These are phyloP conservation scores for Nephelium lappaceum DNA, from an alignment of 345 rosid genomes.

Conservation along the genomic window DNA sequence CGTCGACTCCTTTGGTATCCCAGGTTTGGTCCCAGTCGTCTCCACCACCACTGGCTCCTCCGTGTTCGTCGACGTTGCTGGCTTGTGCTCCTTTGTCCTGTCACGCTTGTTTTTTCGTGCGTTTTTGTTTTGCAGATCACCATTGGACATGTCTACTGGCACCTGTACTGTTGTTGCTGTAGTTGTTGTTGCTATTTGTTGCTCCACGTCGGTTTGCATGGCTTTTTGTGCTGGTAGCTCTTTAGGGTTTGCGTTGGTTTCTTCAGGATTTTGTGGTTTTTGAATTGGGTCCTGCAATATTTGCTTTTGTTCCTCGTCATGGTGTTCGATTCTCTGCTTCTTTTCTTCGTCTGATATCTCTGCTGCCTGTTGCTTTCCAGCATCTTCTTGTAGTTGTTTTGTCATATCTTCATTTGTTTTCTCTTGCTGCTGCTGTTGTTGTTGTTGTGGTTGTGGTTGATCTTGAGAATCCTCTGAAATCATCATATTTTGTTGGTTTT, in stretches of 20 bases:
- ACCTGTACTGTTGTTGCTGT: slow-evolving; percentile 18
- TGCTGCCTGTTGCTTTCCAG: slow-evolving; percentile 44
- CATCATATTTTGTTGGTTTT: background rate
- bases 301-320: slow-evolving; percentile 29
- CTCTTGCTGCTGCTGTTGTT: slow-evolving; percentile 24
- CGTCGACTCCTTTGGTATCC: slow-evolving; percentile 76
- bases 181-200: slow-evolving; percentile 15
- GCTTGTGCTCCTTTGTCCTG: slow-evolving; percentile 11
- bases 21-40: slow-evolving; percentile 30
- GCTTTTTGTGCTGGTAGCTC: slow-evolving; percentile 23
- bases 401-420: slow-evolving; percentile 1
- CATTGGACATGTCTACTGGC: background rate
- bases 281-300: slow-evolving; percentile 16
- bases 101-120: slow-evolving; percentile 15
- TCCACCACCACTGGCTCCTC: slow-evolving; percentile 25
- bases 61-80: slow-evolving; percentile 18
- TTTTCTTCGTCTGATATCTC: slow-evolving; percentile 38
- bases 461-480: background rate
- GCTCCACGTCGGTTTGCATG: slow-evolving; percentile 19
- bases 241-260: slow-evolving; percentile 9
- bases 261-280: slow-evolving; percentile 30
- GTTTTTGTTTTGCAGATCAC: background rate
- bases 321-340: slow-evolving; percentile 18
- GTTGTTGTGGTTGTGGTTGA: slow-evolving; percentile 8
- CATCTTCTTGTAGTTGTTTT: slow-evolving; percentile 49